Conservation (phyloP, 805 yeast genomes). For the Myxozyma melibiosi region DNA sequence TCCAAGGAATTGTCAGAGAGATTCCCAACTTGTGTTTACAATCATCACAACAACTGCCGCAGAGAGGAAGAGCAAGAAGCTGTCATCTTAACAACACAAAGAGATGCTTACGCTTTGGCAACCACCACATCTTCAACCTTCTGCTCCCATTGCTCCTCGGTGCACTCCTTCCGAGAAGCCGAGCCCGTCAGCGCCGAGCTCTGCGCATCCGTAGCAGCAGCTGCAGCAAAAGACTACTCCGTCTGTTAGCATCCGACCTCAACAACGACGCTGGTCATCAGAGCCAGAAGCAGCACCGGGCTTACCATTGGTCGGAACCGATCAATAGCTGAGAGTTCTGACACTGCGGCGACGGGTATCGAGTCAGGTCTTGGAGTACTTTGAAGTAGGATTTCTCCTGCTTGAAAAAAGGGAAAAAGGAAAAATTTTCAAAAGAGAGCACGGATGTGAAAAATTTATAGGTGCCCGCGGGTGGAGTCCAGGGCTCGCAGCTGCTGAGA, state of each 20-base stretch:
- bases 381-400: neutral
- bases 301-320: conserved; percentile 16
- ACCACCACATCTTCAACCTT: conserved; percentile 35
- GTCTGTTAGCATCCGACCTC: too few relatives aligned
- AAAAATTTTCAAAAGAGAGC: conserved; percentile 1
- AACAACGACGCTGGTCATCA: too few relatives aligned
- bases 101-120: conserved; percentile 30
- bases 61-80: neutral
- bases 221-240: conserved; percentile 18
- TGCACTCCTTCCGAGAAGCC: conserved; percentile 21
- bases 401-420: too few relatives aligned
- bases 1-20: conserved; percentile 37
- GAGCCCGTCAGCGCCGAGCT: neutral
- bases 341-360: conserved; percentile 6
- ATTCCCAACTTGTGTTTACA: conserved; percentile 36
- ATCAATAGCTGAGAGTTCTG: conserved; percentile 7
- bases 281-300: neutral
- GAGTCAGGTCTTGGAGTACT: neutral
- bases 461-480: neutral
- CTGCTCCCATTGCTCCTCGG: conserved; percentile 39
- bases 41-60: conserved; percentile 20
- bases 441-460: conserved; percentile 2
- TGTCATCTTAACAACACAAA: neutral
- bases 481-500: neutral
- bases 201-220: neutral